Conservation (phyloP, 768 basidiomycete genomes). For the Daedalea quercina region DNA sequence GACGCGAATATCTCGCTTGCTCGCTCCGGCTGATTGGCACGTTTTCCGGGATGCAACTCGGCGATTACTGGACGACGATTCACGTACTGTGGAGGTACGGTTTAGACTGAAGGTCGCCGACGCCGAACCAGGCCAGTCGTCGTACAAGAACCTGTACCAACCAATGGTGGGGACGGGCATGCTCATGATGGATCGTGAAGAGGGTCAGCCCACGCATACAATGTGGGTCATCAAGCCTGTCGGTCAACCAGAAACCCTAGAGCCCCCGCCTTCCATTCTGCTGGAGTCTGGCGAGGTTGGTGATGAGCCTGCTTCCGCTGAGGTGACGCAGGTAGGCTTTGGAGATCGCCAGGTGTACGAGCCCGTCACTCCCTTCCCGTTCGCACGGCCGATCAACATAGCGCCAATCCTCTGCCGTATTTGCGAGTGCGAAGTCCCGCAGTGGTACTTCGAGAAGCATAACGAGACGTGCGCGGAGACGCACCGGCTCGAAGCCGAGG, state of each 20-base stretch:
- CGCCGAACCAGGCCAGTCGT: constrained; percentile 42
- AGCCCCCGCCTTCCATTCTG: constrained; percentile 54
- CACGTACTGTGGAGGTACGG: constrained; percentile 87
- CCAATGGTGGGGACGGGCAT: constrained; percentile 97
- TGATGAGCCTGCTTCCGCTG: constrained; percentile 29
- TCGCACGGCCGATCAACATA: constrained; percentile 69
- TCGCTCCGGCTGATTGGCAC: constrained; percentile 71
- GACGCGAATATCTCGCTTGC: constrained; percentile 72
- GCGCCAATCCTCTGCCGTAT: constrained; percentile 92
- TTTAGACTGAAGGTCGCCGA: constrained; percentile 80
- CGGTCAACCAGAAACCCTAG: constrained; percentile 61
- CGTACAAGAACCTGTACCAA: constrained; percentile 50
- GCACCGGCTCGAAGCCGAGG: constrained; percentile 93
- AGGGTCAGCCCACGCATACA: constrained; percentile 84
- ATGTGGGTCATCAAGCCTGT: constrained; percentile 97
- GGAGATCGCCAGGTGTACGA: constrained; percentile 17
- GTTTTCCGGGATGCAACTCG: constrained; percentile 86
- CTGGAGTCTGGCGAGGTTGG: constrained; percentile 41
- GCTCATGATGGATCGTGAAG: constrained; percentile 93
- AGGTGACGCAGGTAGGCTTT: constrained; percentile 33
- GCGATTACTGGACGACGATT: constrained; percentile 83
- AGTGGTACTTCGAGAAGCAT: constrained; percentile 99
- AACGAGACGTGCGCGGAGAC: constrained; percentile 98
- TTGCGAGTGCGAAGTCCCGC: constrained; percentile 92
- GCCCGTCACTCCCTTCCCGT: constrained; percentile 66